Percentiles rank a stretch among this genome's conserved stretches.
These are phyloP conservation scores for Sporothrix humicola DNA, from an alignment of 2,329 filamentous ascomycete genomes.

Conservation along the genomic window DNA sequence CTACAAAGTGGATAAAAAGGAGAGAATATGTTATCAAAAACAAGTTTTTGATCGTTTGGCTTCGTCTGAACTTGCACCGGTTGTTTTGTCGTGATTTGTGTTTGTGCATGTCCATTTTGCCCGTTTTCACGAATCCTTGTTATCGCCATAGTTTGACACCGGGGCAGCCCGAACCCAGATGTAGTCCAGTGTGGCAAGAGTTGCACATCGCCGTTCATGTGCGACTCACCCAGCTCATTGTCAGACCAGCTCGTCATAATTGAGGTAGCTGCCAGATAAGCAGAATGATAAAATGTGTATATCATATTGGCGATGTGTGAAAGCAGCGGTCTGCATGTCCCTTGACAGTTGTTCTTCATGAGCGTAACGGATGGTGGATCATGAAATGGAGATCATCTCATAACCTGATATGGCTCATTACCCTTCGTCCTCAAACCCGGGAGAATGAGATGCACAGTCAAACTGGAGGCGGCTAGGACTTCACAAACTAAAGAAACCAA, in stretches of 20 bases:
- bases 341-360: too few species aligned
- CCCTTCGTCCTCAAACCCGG: not conserved
- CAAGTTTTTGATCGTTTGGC: constrained; percentile 14
- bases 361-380: not conserved
- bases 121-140: not conserved
- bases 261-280: not conserved
- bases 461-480: too few species aligned
- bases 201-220: constrained; percentile 4
- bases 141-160: not conserved
- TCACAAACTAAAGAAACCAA: too few species aligned
- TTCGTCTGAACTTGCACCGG: constrained; percentile 20
- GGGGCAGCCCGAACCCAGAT: not conserved
- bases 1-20: not conserved
- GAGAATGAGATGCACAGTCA: not conserved
- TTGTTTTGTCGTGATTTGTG: not conserved
- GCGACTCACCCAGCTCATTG: not conserved
- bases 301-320: too few species aligned
- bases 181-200: not conserved
- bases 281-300: not conserved
- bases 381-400: not conserved
- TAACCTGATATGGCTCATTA: not conserved
- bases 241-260: not conserved
- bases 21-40: not conserved
- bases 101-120: not conserved
- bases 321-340: too few species aligned